Conservation (phyloP, 306 rosid genomes). For the Trichosanthes cucumerina region DNA sequence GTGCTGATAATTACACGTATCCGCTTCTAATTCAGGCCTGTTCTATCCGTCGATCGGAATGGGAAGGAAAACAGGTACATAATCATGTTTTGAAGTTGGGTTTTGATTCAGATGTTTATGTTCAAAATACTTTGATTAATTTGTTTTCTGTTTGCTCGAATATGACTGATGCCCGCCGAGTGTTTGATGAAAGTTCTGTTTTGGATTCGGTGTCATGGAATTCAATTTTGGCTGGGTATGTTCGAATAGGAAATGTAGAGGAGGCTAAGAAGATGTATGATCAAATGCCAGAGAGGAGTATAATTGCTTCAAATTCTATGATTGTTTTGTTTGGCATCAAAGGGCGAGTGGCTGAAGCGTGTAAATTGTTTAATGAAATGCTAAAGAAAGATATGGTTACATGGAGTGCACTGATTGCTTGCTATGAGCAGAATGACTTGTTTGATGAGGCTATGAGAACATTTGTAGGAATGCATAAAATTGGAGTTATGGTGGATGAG, state of each 20-base stretch:
- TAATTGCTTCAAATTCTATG: slow-evolving; percentile 78
- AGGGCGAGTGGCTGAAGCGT: slow-evolving; percentile 40
- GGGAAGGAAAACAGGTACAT: slow-evolving; percentile 53
- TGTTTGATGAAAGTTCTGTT: slow-evolving; percentile 64
- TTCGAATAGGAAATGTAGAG: slow-evolving; percentile 31
- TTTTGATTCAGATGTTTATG: slow-evolving; percentile 46
- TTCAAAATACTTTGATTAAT: slow-evolving; percentile 55
- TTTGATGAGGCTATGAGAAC: slow-evolving; percentile 41
- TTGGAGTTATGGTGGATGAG: slow-evolving; percentile 59
- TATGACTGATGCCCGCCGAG: slow-evolving; percentile 38
- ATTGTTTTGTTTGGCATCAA: slow-evolving; percentile 45
- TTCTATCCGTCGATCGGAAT: slow-evolving; percentile 28
- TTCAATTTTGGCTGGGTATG: slow-evolving; percentile 62
- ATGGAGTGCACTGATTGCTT: slow-evolving; percentile 75
- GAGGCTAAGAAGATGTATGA: slow-evolving; percentile 35
- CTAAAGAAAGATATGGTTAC: slow-evolving; percentile 56
- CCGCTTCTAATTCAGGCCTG: slow-evolving; percentile 63
- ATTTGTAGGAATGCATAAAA: slow-evolving; percentile 44
- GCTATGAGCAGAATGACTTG: slow-evolving; percentile 59
- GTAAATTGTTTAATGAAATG: slow-evolving; percentile 34
- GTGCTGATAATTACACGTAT: slow-evolving; percentile 44
- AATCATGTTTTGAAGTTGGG: slow-evolving; percentile 45
- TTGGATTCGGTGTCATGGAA: slow-evolving; percentile 72
- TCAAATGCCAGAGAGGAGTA: slow-evolving; percentile 46
- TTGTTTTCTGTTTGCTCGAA: slow-evolving; percentile 53